Evolutionary conservation across 2,329 filamentous ascomycete species (phyloP).

Genomic region (Alternaria triticimaculans): DNA sequence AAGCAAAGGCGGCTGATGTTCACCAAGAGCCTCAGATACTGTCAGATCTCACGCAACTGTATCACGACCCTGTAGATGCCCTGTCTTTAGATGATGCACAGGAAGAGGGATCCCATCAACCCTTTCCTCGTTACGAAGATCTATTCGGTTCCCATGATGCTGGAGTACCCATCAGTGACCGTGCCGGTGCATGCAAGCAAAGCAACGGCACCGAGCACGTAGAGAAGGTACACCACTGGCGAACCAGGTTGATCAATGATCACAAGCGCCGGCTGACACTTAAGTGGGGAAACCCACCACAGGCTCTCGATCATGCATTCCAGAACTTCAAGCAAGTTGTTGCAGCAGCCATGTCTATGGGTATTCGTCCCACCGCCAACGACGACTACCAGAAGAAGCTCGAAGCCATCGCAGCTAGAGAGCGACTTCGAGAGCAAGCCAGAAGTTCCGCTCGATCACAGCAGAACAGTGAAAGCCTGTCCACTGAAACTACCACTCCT

Average conservation of each 20-base stretch:
- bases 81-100: neutral
- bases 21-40: neutral
- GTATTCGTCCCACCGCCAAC: slow-evolving; percentile 5
- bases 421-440: neutral
- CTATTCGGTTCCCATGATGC: slow-evolving; percentile 7
- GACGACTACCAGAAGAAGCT: slow-evolving; percentile 6
- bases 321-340: slow-evolving; percentile 18
- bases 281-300: slow-evolving; percentile 4
- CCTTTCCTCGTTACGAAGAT: slow-evolving; percentile 1
- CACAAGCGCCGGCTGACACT: slow-evolving; percentile 23
- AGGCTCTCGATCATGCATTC: neutral
- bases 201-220: neutral
- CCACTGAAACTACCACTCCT: neutral
- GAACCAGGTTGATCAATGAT: slow-evolving; percentile 17
- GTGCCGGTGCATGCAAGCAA: neutral
- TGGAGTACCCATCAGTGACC: slow-evolving; percentile 1
- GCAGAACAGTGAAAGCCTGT: neutral
- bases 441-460: neutral
- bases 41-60: neutral
- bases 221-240: slow-evolving; percentile 15
- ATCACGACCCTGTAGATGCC: neutral
- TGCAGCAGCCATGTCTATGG: slow-evolving; percentile 7
- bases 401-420: neutral
- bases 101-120: neutral
- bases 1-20: neutral